phyloP scores from a whole-genome alignment of 2,329 filamentous ascomycete genomes.

The Cladosporium cucumerinum region DNA sequence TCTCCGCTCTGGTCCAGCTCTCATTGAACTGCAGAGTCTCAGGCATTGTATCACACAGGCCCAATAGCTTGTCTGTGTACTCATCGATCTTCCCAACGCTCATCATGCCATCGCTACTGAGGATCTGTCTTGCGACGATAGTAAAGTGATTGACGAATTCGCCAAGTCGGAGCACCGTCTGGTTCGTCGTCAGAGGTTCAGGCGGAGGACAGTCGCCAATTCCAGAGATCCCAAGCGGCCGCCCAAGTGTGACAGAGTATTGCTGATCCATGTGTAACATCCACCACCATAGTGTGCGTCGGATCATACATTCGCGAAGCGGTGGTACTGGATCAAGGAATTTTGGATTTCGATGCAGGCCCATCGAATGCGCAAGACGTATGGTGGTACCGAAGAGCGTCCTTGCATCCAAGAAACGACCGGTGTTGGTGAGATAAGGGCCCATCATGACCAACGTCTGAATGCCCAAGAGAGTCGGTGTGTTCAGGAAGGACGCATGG shows the following conservation, averaged over 20 bases:
- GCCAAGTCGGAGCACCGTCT: conserved; percentile 42
- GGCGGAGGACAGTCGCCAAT: conserved; percentile 49
- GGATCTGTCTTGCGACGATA: conserved; percentile 46
- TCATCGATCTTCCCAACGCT: conserved; percentile 44
- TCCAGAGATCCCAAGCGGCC: conserved; percentile 49
- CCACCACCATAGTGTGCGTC: conserved; percentile 51
- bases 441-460: conserved; percentile 49
- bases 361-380: conserved; percentile 48
- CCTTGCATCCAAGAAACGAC: conserved; percentile 50
- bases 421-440: conserved; percentile 49
- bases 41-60: conserved; percentile 47
- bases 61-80: conserved; percentile 44
- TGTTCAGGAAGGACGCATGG: conserved; percentile 47
- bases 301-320: conserved; percentile 41
- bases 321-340: conserved; percentile 43
- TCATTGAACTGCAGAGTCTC: conserved; percentile 46
- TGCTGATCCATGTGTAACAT: conserved; percentile 53
- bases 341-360: conserved; percentile 49
- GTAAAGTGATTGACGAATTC: conserved; percentile 49
- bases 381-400: conserved; percentile 50
- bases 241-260: conserved; percentile 49
- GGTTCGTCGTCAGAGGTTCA: conserved; percentile 44
- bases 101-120: conserved; percentile 43
- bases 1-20: conserved; percentile 41
- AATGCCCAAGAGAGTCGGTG: conserved; percentile 45